phyloP scores from a whole-genome alignment of 192 early-diverging fungal species.

The Backusella psychrophila region DNA sequence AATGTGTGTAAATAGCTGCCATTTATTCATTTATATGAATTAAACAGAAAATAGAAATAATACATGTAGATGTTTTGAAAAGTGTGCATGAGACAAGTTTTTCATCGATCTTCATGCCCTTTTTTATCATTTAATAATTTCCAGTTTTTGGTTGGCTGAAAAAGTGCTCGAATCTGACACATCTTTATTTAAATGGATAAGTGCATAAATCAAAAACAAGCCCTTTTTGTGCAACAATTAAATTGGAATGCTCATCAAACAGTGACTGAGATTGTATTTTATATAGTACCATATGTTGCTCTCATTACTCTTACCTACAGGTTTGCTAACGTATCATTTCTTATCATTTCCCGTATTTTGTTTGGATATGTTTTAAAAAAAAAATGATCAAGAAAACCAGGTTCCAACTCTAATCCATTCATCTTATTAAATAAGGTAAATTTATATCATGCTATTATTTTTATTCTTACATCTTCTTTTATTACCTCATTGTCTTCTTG shows the following conservation, averaged over 20 bases:
- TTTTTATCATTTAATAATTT: background rate
- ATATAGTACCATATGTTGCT: background rate
- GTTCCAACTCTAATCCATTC: no score
- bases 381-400: background rate
- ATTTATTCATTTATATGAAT: background rate
- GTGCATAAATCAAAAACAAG: background rate
- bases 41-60: no score
- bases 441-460: no score
- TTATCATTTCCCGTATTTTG: background rate
- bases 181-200: conserved; percentile 1
- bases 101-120: background rate
- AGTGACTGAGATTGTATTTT: background rate
- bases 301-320: background rate
- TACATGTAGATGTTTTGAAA: no score
- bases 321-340: background rate
- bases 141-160: background rate
- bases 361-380: background rate
- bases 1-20: background rate
- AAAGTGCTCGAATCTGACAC: background rate
- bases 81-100: background rate
- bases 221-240: background rate
- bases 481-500: background rate
- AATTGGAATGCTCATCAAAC: background rate
- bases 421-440: no score
- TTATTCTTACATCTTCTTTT: background rate